Conservation (phyloP, 1,284 basidiomycete species). For the Cutaneotrichosporon sp. region DNA sequence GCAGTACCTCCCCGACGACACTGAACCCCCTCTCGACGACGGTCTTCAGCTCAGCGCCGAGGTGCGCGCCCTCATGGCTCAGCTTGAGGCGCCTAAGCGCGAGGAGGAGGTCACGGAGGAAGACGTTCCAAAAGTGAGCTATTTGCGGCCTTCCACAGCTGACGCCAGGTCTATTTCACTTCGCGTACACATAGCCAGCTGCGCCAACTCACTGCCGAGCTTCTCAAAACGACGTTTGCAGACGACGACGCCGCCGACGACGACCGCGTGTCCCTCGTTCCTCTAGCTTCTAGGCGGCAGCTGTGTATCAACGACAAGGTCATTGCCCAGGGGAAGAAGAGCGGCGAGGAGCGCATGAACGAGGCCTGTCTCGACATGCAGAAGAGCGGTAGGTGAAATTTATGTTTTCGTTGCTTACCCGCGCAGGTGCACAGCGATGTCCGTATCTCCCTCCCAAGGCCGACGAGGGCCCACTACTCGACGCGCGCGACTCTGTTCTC, state of each 20-base stretch:
- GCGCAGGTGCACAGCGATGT: constrained; percentile 61
- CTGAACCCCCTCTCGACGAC: constrained; percentile 45
- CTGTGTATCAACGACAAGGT: constrained; percentile 83
- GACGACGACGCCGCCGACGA: background rate
- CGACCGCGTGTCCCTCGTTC: constrained; percentile 55
- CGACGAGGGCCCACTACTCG: constrained; percentile 68
- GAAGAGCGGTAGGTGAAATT: constrained; percentile 55
- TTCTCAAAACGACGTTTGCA: constrained; percentile 56
- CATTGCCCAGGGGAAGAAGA: constrained; percentile 21
- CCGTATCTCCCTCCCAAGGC: constrained; percentile 68
- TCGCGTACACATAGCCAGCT: constrained; percentile 95
- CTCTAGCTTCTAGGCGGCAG: constrained; percentile 86
- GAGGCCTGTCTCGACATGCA: constrained; percentile 86
- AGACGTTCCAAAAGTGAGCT: constrained; percentile 45
- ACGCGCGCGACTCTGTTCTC: constrained; percentile 81
- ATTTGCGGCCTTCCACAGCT: background rate
- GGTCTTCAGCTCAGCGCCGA: constrained; percentile 64
- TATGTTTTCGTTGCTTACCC: constrained; percentile 1
- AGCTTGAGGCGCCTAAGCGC: constrained; percentile 49
- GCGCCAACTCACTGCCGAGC: constrained; percentile 80
- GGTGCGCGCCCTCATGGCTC: constrained; percentile 72
- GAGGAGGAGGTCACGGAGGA: constrained; percentile 40
- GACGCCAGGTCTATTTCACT: constrained; percentile 70
- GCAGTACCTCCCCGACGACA: constrained; percentile 61
- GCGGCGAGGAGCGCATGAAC: constrained; percentile 68